Conservation (phyloP, 345 rosid genomes). For the Eucalyptus virginea region DNA sequence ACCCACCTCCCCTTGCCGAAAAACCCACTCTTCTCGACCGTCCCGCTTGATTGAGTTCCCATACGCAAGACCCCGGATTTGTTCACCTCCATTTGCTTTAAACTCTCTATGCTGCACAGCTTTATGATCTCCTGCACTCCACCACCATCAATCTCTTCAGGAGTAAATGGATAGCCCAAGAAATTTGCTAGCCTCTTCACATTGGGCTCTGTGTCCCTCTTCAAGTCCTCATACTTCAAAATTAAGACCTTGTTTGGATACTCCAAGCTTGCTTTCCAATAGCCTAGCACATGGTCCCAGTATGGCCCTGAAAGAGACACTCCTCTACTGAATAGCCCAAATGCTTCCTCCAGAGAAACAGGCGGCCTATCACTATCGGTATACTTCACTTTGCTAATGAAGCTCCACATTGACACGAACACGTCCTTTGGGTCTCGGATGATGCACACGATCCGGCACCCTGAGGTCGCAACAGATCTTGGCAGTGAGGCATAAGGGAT, state of each 20-base stretch:
- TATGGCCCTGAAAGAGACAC: conserved; percentile 3
- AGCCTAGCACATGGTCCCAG: conserved; percentile 10
- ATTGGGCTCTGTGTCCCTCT: not conserved
- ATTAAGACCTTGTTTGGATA: conserved; percentile 6
- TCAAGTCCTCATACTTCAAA: conserved; percentile 16
- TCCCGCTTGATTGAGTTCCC: not conserved
- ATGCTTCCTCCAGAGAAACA: conserved; percentile 4
- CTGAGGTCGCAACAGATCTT: not conserved
- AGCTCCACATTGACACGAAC: conserved; percentile 18
- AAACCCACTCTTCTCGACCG: not conserved
- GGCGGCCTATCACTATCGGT: not conserved
- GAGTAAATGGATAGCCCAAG: conserved; percentile 2
- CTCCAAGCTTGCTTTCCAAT: conserved; percentile 7
- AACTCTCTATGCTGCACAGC: conserved; percentile 7
- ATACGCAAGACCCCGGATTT: not conserved
- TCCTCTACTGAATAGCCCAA: conserved; percentile 4
- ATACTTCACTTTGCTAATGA: not conserved
- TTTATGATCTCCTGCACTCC: conserved; percentile 1
- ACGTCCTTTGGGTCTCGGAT: conserved; percentile 26
- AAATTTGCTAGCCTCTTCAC: conserved; percentile 10
- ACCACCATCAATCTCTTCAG: not conserved
- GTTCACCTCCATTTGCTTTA: conserved; percentile 9
- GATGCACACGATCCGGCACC: conserved; percentile 21
- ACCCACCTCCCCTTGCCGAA: conserved; percentile 11
- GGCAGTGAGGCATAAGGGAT: conserved; percentile 4